Evolutionary conservation across 164 flowering plant species (phyloP), one percentile per base, ranked within the genome.

Genomic region (Vitis cinerea): DNA sequence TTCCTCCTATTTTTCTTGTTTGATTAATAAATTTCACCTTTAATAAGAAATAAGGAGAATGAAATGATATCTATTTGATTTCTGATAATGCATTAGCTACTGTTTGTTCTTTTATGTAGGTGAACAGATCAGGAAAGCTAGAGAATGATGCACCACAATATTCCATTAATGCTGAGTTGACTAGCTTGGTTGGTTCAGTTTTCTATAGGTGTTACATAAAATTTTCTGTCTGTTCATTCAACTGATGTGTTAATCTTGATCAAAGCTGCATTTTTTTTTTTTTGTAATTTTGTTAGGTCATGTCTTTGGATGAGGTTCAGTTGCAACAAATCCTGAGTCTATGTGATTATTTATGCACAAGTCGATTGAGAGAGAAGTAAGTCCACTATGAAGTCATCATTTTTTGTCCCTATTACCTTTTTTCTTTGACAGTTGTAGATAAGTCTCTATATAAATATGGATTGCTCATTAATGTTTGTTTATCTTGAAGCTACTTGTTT

Each of bases 301-400:
- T 87, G 52, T 74, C 80, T 27, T 70, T 94, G 71, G 80, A 88
- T 73, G 97, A 91, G 75, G 68, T 80, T 77, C 93, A 90, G 79
- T 72, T 94, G 78, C 88, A 79, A 30, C 85, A 85, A 53, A 77
- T 94, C 52, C 82, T 92, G 77, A 51, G 76, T 65, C 77, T 90
- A 49, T 83, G 69, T 66, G 97, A 94, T 85, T 84, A 85, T 71
- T 68, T 94, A 31, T 55, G 71, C 69, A 82, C 67, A 7, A 83
- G 82, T 69, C 83, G 64, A 63, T 71, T 94, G 70, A 80, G 90
- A 59, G 91, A 92, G 75, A 92, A 82, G 99, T 94, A 82, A 81
- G 93, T 82, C 63, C 23, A 60, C 15, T 54, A 1, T 12, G 44
- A 37, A 71, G 50, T 65, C 31, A 50, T 66, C 14, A 37, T 65